Evolutionary conservation across 2,329 filamentous ascomycete species (phyloP).

Genomic region (Microdochium trichocladiopsis): DNA sequence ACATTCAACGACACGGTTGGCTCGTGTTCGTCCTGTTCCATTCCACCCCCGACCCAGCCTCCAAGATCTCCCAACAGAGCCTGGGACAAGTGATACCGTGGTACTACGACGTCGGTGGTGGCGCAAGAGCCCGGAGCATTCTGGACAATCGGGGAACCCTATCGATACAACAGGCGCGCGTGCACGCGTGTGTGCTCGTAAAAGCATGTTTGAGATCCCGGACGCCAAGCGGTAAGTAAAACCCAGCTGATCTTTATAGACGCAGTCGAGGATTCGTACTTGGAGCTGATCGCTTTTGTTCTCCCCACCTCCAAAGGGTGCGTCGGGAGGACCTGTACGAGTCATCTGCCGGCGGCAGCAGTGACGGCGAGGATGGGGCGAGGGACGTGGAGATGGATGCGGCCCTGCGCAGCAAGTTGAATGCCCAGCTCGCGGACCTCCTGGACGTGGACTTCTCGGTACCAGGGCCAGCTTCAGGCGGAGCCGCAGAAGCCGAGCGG

Average conservation of each 20-base stretch:
- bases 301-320: conserved; percentile 26
- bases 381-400: conserved; percentile 25
- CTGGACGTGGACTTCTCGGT: conserved; percentile 29
- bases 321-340: conserved; percentile 45
- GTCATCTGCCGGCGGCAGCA: conserved; percentile 21
- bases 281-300: not conserved
- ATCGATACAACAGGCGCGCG: no score
- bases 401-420: conserved; percentile 34
- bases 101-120: no score
- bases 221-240: conserved; percentile 44
- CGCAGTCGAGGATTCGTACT: not conserved
- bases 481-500: conserved; percentile 3
- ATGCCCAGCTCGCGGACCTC: conserved; percentile 39
- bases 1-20: no score
- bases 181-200: no score
- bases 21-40: no score
- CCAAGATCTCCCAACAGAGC: no score
- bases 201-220: conserved; percentile 42
- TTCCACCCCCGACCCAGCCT: no score
- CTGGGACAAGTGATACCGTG: no score
- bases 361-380: conserved; percentile 11
- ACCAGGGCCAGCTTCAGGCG: conserved; percentile 1
- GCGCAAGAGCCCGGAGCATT: no score
- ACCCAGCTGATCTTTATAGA: no score
- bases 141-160: no score